A percentile compares a stretch with the other conserved stretches of the same genome.
These are phyloP conservation scores for Neurospora hispaniola DNA, from an alignment of 495 filamentous ascomycete species.

Conservation along the genomic window DNA sequence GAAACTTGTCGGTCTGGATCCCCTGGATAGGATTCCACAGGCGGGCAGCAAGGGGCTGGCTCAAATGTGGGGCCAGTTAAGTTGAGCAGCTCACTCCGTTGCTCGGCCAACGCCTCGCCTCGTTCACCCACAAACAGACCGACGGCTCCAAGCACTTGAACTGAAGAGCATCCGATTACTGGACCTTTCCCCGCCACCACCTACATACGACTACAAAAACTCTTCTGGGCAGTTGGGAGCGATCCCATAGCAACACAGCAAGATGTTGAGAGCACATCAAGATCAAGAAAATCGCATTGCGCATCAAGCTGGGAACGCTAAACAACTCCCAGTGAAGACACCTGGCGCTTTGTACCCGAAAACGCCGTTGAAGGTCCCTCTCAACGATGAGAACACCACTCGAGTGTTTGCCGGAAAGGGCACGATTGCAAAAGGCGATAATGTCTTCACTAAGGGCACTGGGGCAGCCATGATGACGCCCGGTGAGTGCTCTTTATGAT, in stretches of 20 bases:
- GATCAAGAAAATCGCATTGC: conserved; percentile 83
- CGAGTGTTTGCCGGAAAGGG: conserved; percentile 54
- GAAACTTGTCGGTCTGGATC: neutral
- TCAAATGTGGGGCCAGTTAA: neutral
- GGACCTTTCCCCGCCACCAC: neutral
- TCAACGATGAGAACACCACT: conserved; percentile 78
- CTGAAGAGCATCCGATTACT: neutral
- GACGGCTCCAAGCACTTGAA: neutral
- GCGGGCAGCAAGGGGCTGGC: neutral
- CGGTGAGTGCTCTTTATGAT: conserved; percentile 6
- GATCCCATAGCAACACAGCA: neutral
- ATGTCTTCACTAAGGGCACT: conserved; percentile 32
- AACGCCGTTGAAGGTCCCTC: conserved; percentile 70
- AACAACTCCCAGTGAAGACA: conserved; percentile 68
- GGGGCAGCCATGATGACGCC: conserved; percentile 60
- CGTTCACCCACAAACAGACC: neutral
- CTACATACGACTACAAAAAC: neutral
- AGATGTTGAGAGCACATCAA: conserved; percentile 62
- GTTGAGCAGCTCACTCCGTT: neutral
- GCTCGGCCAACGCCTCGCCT: neutral
- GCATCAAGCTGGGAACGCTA: conserved; percentile 68
- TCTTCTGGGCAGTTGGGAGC: neutral
- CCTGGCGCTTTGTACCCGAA: conserved; percentile 67
- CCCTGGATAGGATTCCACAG: neutral
- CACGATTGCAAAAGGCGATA: conserved; percentile 45